Conservation (phyloP, 352 stramenopile genomes). For the Phytophthora multivora region DNA sequence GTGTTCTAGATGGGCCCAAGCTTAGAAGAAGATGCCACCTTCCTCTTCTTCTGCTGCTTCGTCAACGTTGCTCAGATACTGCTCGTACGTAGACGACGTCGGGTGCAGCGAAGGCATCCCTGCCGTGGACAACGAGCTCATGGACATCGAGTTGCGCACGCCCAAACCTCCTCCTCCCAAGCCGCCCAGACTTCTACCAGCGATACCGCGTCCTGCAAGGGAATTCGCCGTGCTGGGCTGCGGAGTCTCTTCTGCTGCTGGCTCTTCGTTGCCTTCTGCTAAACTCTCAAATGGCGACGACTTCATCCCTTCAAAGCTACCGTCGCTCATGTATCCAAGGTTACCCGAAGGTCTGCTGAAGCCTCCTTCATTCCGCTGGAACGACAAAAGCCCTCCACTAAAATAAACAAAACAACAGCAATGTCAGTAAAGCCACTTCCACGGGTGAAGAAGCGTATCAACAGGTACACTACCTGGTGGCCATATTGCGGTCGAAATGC, state of each 20-base stretch:
- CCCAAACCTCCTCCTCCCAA: conserved; percentile 21
- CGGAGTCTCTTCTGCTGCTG: conserved; percentile 15
- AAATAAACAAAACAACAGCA: conserved; percentile 10
- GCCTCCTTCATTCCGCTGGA: conserved; percentile 29
- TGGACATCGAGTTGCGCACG: conserved; percentile 82
- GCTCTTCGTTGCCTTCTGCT: conserved; percentile 16
- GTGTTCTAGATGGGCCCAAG: conserved; percentile 13
- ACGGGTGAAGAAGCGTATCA: not conserved
- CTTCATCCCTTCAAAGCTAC: conserved; percentile 50
- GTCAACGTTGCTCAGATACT: conserved; percentile 89
- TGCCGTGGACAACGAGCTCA: conserved; percentile 78
- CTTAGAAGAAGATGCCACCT: conserved; percentile 88
- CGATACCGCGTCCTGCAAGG: conserved; percentile 30
- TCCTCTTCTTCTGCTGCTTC: conserved; percentile 78
- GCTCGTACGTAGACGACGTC: conserved; percentile 84
- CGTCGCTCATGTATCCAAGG: conserved; percentile 49
- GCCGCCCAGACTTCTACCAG: conserved; percentile 27
- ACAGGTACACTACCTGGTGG: conserved; percentile 57
- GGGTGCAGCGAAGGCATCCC: conserved; percentile 55
- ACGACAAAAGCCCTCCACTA: conserved; percentile 37
- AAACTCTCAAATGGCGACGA: conserved; percentile 43
- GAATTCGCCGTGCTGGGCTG: conserved; percentile 13
- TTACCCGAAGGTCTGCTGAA: conserved; percentile 24
- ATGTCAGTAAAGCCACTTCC: conserved; percentile 1
- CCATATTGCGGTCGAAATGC: conserved; percentile 61